Evolutionary conservation across 768 basidiomycete genomes (phyloP), one percentile per base, ranked within the genome.

Genomic region (Pilatotrama ljubarskyi): DNA sequence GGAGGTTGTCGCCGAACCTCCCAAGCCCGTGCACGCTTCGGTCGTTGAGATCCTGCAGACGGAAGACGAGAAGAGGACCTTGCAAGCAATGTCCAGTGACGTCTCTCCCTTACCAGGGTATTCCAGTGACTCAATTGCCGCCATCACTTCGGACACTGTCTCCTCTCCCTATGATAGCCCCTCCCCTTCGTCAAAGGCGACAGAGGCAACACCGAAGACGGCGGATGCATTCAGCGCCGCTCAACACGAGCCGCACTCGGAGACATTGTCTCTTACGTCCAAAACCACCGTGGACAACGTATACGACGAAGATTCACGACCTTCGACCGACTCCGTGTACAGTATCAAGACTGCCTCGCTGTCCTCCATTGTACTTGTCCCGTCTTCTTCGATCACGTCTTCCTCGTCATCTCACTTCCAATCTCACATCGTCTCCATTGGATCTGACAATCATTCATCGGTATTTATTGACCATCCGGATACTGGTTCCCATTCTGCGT

Each of bases 1-100:
- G 11, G 77, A 79, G 14, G 48, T 58, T 15, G 20, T 54, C 14
- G 43, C 59, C 2, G 70, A 69, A 46, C 59, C 67, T 2, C 64
- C 68, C 6, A 37, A 63, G 29, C 62, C 68, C 1, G 64, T 55
- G 0, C 64, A 68, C 5, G 40, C 51, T 14, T 57, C 59, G n/a
- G 50, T 41, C 17, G 24, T 29, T 32, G 60, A 65, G 7, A 13
- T 35, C 42, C 38, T 24, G 50, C 7, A 22, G 38, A 13, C 24
- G 1, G 20, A 51, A 2, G 49, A 51, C 11, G 43, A 20, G 7
- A 18, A 15, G 18, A 26, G 24, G 10, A 35, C 8, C 7, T 6
- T 8, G 22, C 37, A 25, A 13, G 14, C 18, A 13, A 14, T 37
- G 32, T 24, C 37, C 11, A 13, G 13, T 22, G 50, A 38, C 14